Conservation (phyloP, 768 basidiomycete species). For the Termitomyces sp. region DNA sequence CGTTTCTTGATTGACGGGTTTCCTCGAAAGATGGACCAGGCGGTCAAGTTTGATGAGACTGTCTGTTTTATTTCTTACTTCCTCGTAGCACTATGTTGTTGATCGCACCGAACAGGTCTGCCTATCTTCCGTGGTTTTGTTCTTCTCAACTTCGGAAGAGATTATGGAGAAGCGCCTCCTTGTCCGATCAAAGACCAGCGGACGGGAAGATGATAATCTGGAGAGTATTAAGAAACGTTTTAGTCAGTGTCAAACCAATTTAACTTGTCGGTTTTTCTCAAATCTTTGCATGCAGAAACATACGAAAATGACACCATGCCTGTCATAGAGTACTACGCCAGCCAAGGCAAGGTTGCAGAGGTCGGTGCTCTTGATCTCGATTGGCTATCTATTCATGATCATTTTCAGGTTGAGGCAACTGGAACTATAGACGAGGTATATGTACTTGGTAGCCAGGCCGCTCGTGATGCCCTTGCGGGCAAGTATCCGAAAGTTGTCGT, state of each 20-base stretch:
- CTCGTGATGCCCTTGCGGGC: slow-evolving; percentile 23
- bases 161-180: slow-evolving; percentile 83
- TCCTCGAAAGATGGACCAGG: slow-evolving; percentile 99
- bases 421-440: slow-evolving; percentile 21
- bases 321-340: slow-evolving; percentile 79
- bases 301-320: slow-evolving; percentile 90
- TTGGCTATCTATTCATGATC: neutral
- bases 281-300: slow-evolving; percentile 43
- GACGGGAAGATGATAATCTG: slow-evolving; percentile 91
- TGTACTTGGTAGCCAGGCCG: slow-evolving; percentile 38
- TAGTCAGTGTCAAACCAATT: slow-evolving; percentile 39
- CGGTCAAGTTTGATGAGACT: slow-evolving; percentile 79
- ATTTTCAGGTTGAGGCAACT: slow-evolving; percentile 58
- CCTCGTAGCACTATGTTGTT: neutral
- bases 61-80: slow-evolving; percentile 33
- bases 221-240: slow-evolving; percentile 98
- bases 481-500: slow-evolving; percentile 15
- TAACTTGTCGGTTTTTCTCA: neutral
- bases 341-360: slow-evolving; percentile 68
- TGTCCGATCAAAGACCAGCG: slow-evolving; percentile 89
- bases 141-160: slow-evolving; percentile 82
- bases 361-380: slow-evolving; percentile 32
- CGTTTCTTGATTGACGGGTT: slow-evolving; percentile 97
- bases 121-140: slow-evolving; percentile 71
- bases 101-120: slow-evolving; percentile 54